Conservation (phyloP, 2,329 filamentous ascomycete species). For the Fusarium decemcellulare region DNA sequence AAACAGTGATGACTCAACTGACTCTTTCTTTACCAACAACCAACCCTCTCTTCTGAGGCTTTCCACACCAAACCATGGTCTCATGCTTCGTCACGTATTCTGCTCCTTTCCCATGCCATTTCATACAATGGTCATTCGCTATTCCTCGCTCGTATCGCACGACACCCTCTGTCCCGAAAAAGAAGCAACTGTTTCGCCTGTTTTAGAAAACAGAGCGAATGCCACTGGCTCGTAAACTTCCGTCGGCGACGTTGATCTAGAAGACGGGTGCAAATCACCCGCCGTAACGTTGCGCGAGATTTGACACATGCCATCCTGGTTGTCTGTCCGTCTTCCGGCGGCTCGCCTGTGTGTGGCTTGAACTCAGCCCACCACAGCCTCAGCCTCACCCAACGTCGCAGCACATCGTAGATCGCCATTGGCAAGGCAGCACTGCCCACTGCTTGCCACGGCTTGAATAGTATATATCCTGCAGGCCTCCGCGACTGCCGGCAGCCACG, state of each 20-base stretch:
- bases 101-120: conserved; percentile 20
- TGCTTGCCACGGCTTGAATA: conserved; percentile 13
- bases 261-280: conserved; percentile 12
- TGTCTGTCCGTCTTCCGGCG: too few relatives aligned
- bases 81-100: conserved; percentile 15
- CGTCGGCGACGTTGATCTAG: conserved; percentile 20
- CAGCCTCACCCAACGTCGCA: conserved; percentile 26
- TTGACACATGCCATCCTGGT: conserved; percentile 18
- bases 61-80: conserved; percentile 19
- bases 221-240: conserved; percentile 30
- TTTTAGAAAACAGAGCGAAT: conserved; percentile 6
- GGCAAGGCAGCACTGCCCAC: conserved; percentile 12
- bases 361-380: conserved; percentile 24
- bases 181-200: background rate
- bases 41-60: conserved; percentile 23
- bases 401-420: background rate
- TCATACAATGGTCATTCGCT: background rate
- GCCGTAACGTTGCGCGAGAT: conserved; percentile 42
- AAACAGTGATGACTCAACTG: conserved; percentile 36
- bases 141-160: conserved; percentile 7
- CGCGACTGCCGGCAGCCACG: conserved; percentile 22
- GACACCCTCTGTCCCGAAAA: conserved; percentile 30
- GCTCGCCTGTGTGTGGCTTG: conserved; percentile 24
- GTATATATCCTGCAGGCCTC: conserved; percentile 35
- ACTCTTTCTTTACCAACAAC: conserved; percentile 6